Evolutionary conservation across 345 rosid species (phyloP).

Genomic region (Eucalyptus urophylla): DNA sequence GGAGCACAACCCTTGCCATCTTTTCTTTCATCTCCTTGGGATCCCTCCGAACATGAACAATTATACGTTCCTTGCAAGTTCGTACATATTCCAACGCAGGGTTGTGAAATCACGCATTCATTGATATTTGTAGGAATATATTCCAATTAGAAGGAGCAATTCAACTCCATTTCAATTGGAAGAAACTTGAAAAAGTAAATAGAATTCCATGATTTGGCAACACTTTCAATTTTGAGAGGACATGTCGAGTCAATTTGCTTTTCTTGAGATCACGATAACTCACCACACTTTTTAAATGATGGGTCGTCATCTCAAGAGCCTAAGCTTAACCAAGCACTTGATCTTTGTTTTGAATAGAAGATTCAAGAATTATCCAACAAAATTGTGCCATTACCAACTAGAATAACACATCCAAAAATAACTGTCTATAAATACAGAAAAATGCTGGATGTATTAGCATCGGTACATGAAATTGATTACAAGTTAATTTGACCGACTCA

Average conservation of each 20-base stretch:
- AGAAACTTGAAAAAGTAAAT: background rate
- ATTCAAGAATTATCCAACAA: background rate
- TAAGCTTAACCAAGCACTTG: background rate
- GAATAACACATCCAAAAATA: background rate
- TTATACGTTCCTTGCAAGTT: background rate
- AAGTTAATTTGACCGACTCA: too few species aligned
- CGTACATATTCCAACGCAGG: background rate
- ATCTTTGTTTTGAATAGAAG: background rate
- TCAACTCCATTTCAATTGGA: background rate
- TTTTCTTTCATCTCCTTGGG: conserved; percentile 7
- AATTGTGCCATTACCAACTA: background rate
- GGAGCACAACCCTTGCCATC: background rate
- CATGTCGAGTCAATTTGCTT: rapidly evolving
- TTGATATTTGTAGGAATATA: background rate
- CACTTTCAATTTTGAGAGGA: background rate
- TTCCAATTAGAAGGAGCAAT: background rate
- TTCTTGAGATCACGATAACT: rapidly evolving
- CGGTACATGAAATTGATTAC: too few species aligned
- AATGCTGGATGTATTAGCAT: background rate
- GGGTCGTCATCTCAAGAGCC: rapidly evolving
- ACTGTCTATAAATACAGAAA: background rate
- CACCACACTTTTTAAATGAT: too few species aligned
- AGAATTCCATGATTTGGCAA: background rate
- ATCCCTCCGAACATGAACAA: conserved; percentile 15
- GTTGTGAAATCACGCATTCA: background rate